phyloP scores from a whole-genome alignment of 108 stramenopile species.

The Heterococcus sp. region DNA sequence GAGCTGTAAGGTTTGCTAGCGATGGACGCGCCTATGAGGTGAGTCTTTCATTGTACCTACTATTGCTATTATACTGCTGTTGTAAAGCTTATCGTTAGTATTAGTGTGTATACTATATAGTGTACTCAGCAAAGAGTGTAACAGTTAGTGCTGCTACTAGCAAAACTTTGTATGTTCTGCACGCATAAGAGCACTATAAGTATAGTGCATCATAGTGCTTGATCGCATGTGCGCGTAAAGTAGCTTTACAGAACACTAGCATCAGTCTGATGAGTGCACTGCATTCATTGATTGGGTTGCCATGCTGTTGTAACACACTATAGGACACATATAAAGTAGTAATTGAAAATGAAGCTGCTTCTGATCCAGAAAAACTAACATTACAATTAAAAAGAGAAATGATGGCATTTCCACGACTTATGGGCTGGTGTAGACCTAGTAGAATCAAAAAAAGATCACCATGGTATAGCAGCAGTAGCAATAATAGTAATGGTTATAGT shows the following conservation, averaged over 20 bases:
- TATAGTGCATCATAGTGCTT: not conserved
- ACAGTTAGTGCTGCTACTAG: not conserved
- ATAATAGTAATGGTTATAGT: too few species aligned
- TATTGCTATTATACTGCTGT: not conserved
- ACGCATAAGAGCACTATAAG: not conserved
- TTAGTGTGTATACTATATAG: not conserved
- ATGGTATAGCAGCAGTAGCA: too few species aligned
- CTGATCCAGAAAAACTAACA: slow-evolving; percentile 74
- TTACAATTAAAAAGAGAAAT: slow-evolving; percentile 78
- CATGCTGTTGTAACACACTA: not conserved
- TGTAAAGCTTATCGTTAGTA: not conserved
- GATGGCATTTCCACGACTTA: slow-evolving; percentile 72
- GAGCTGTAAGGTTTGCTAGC: not conserved
- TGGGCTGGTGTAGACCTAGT: slow-evolving; percentile 69
- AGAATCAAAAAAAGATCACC: not conserved
- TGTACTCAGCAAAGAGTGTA: not conserved
- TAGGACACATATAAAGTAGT: slow-evolving; percentile 78
- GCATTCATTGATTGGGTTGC: slow-evolving; percentile 76
- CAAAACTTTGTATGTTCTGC: not conserved
- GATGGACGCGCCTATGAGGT: not conserved
- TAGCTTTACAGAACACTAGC: too few species aligned
- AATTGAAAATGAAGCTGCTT: slow-evolving; percentile 79
- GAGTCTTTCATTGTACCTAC: not conserved
- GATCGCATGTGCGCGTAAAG: too few species aligned
- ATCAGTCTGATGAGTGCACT: slow-evolving; percentile 54